Evolutionary conservation across 73 alveolate species (phyloP).

Genomic region (Paramecium sonneborni): DNA sequence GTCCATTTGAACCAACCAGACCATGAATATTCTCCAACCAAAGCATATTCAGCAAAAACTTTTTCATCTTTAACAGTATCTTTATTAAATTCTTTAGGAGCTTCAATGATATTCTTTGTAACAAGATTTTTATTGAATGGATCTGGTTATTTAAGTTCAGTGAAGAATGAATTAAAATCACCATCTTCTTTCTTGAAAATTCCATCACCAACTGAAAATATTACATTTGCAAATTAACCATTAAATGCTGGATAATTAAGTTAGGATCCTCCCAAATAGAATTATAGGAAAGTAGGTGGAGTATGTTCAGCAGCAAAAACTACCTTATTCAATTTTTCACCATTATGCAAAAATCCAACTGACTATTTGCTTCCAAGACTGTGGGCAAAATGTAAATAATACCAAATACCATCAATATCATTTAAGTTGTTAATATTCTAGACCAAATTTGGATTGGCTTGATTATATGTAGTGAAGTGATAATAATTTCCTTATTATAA

Average conservation of each 20-base stretch:
- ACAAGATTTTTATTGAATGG: not conserved
- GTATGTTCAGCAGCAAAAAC: not conserved
- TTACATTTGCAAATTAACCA: conserved; percentile 22
- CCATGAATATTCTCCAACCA: conserved; percentile 46
- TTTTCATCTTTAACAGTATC: not conserved
- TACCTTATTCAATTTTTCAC: not conserved
- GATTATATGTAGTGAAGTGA: conserved; percentile 27
- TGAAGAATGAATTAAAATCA: not conserved
- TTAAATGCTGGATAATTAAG: conserved; percentile 44
- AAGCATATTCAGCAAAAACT: not conserved
- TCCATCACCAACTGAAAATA: conserved; percentile 31
- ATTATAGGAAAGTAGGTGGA: conserved; percentile 11
- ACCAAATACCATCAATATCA: conserved; percentile 54
- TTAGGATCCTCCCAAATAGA: conserved; percentile 32
- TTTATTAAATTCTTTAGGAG: not conserved
- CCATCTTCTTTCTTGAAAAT: not conserved
- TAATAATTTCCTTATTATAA: not conserved
- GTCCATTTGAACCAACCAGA: conserved; percentile 57
- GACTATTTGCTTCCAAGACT: not conserved
- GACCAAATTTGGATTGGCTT: conserved; percentile 6
- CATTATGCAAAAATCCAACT: not conserved
- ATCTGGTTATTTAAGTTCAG: conserved; percentile 8
- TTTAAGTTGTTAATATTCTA: not conserved
- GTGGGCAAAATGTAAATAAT: not conserved
- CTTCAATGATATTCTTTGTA: not conserved